These are phyloP conservation scores for Microbotryum scabiosae DNA, from an alignment of 1,284 basidiomycete genomes.

Conservation along the genomic window DNA sequence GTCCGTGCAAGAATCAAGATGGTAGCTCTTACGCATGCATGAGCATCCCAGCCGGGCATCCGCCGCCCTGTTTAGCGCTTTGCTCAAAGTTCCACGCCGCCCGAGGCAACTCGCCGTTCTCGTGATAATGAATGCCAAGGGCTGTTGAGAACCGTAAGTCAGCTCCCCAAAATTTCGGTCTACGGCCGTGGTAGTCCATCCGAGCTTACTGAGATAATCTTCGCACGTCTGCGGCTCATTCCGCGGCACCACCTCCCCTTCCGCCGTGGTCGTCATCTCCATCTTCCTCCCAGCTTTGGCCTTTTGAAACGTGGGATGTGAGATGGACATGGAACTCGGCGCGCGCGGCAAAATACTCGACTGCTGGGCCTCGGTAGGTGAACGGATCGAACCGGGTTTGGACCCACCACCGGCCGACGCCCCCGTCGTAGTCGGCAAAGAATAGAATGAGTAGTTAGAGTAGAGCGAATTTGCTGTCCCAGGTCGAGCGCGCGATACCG, in stretches of 20 bases:
- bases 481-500: background rate
- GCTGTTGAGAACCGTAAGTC: slow-evolving; percentile 33
- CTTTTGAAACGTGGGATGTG: too few relatives aligned
- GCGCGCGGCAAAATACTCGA: too few relatives aligned
- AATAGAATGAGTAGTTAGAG: slow-evolving; percentile 19
- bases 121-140: slow-evolving; percentile 71
- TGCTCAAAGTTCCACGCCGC: slow-evolving; percentile 71
- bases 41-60: slow-evolving; percentile 80
- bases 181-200: background rate
- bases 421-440: slow-evolving; percentile 6
- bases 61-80: slow-evolving; percentile 63
- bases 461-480: slow-evolving; percentile 7
- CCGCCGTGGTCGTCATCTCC: too few relatives aligned
- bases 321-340: too few relatives aligned
- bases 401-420: too few relatives aligned
- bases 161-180: background rate
- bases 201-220: slow-evolving; percentile 22
- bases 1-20: background rate
- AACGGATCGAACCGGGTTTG: too few relatives aligned
- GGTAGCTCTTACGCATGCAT: slow-evolving; percentile 58
- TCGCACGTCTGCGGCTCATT: slow-evolving; percentile 16
- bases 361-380: too few relatives aligned
- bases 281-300: too few relatives aligned
- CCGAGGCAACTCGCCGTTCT: slow-evolving; percentile 62
- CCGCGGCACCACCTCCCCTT: background rate